Evolutionary conservation across 352 stramenopile genomes (phyloP), one percentile per base, ranked within the genome.

Genomic region (Pythium grandisporangium): DNA sequence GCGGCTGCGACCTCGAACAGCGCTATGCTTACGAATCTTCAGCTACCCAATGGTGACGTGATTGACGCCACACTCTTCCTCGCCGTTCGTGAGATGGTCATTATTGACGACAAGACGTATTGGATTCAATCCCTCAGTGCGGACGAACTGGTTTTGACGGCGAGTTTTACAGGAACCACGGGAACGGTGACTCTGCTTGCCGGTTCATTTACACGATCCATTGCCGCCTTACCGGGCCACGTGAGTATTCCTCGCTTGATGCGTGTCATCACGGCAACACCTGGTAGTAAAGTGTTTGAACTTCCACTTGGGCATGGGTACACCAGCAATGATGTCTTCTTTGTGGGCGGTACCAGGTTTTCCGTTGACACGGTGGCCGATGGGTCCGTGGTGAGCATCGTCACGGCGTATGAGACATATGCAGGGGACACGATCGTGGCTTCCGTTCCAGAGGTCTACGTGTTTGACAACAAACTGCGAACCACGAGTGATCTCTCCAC

Each of bases 41-140:
- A 65, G 27, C 45, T 84, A 7, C n/a, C n/a, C n/a, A 58, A 71
- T 10, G 54, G 53, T 21, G 48, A 54, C 4, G 1, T 40, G 12
- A 82, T 88, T 25, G 64, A 91, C 37, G 70, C 72, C 2, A 87
- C 63, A n/a, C 44, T 63, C 14, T 81, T 71, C 23, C 11, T 91
- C 24, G 72, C 74, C 0, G 45, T 84, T 48, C 63, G 73, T 11
- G 78, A 91, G 51, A 61, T 57, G 19, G 7, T 91, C 20, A 49
- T 30, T 7, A 61, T 88, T 23, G 55, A 30, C 10, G 35, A 27
- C 2, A 42, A 33, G 2, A 44, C 48, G 1, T 74, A 72, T 37
- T 66, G 30, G 11, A 63, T 91, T 16, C 51, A 70, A 42, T 58
- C 71, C 4, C 25, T 84, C 12, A 70, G 71, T 0, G 42, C 52